phyloP scores from a whole-genome alignment of 2,329 filamentous ascomycete genomes.

The Phaeomoniella chlamydospora region DNA sequence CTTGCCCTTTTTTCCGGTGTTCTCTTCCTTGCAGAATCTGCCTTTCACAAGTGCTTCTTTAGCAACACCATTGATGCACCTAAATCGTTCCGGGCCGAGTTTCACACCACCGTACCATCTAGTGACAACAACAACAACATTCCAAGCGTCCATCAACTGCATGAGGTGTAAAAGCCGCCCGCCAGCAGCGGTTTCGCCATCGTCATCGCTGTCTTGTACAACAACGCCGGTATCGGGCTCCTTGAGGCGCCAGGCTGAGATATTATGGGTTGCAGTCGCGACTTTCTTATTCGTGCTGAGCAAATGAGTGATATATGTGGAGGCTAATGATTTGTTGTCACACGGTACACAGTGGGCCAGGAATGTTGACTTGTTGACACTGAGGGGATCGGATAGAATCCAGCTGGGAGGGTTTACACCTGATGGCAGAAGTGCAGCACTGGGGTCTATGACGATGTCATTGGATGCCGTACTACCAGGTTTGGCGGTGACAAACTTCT shows the following conservation, averaged over 20 bases:
- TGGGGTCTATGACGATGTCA: slow-evolving; percentile 8
- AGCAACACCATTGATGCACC: slow-evolving; percentile 75
- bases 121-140: slow-evolving; percentile 82
- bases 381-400: slow-evolving; percentile 57
- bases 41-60: slow-evolving; percentile 72
- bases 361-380: slow-evolving; percentile 80
- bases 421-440: slow-evolving; percentile 18
- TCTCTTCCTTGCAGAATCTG: slow-evolving; percentile 47
- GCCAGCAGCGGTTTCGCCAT: slow-evolving; percentile 87
- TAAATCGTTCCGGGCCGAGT: slow-evolving; percentile 77
- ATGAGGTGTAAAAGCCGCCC: slow-evolving; percentile 74
- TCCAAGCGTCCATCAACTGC: slow-evolving; percentile 90
- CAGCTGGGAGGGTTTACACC: slow-evolving; percentile 42
- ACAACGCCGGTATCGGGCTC: slow-evolving; percentile 30
- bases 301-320: slow-evolving; percentile 56
- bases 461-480: slow-evolving; percentile 1
- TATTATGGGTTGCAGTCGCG: slow-evolving; percentile 84
- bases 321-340: slow-evolving; percentile 1
- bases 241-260: slow-evolving; percentile 80
- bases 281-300: slow-evolving; percentile 71
- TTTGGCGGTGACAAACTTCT: neutral
- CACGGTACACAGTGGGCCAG: slow-evolving; percentile 54
- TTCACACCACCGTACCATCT: slow-evolving; percentile 91
- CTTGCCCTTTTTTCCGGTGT: slow-evolving; percentile 7
- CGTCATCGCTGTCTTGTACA: slow-evolving; percentile 88